A percentile compares a stretch with the other conserved stretches of the same genome.
phyloP scores from a whole-genome alignment of 768 basidiomycete species.

The Mycena capillaripes region DNA sequence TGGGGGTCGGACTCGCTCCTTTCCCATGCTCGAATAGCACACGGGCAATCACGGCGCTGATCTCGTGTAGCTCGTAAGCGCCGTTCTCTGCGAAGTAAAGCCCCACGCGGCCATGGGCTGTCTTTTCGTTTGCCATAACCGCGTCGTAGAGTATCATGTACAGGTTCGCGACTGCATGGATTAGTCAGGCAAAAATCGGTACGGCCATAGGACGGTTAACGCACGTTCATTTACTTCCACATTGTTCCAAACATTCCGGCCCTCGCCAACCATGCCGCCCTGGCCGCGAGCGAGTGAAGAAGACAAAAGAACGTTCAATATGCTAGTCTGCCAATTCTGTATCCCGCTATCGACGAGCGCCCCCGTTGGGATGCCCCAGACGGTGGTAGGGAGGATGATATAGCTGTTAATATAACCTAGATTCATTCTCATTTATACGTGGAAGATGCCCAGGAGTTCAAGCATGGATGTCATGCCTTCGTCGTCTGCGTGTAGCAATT shows the following conservation, averaged over 20 bases:
- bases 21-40: conserved; percentile 37
- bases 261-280: conserved; percentile 27
- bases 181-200: neutral
- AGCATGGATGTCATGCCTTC: no score
- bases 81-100: conserved; percentile 43
- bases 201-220: neutral
- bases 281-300: conserved; percentile 21
- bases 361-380: conserved; percentile 37
- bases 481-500: conserved; percentile 49
- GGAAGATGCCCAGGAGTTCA: neutral
- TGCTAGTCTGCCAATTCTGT: conserved; percentile 38
- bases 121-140: conserved; percentile 16
- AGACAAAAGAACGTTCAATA: conserved; percentile 2
- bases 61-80: conserved; percentile 31
- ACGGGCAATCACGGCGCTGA: conserved; percentile 31
- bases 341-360: conserved; percentile 26
- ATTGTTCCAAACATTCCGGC: conserved; percentile 26
- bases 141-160: conserved; percentile 36
- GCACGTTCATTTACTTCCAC: conserved; percentile 31
- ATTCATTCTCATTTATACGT: neutral
- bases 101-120: conserved; percentile 39
- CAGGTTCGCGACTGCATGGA: conserved; percentile 35
- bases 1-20: conserved; percentile 24
- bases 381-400: conserved; percentile 45
- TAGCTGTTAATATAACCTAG: conserved; percentile 47